Evolutionary conservation across 352 stramenopile species (phyloP), one percentile per base, ranked within the genome.

Genomic region (Pythium pectinolyticum): DNA sequence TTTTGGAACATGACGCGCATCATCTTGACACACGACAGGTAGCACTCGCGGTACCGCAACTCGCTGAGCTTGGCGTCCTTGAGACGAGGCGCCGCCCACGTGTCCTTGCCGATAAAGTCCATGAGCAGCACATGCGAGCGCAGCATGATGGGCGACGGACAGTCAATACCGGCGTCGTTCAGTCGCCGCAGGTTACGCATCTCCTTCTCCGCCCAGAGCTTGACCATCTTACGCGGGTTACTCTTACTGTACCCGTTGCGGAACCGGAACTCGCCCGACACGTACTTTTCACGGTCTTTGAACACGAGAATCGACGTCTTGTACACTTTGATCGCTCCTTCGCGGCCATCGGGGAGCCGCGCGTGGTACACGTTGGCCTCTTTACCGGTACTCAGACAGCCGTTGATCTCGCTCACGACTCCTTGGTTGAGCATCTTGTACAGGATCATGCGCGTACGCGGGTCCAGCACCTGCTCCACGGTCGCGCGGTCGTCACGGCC

Each of bases 291-390:
- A n/a, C 98, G 82, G 84, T 99, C 97, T 68, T 99, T 99, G 71
- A 99, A 99, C n/a, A 99, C 97, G 20, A 99, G 77, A 63, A 99
- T 94, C 43, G 83, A 89, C 8, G 84, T 92, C 75, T 92, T 93
- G 80, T 92, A 94, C 10, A 92, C 82, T 64, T 91, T 91, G 59
- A 93, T 88, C 24, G 86, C 86, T 11, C 79, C 82, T 32, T 99
- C 96, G 17, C 71, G 61, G 48, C 71, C 86, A 53, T 89, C 74
- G 8, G 74, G 68, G 11, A 94, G 69, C 10, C 80, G 71, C 43
- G 98, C 97, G 67, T 99, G 98, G 77, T 99, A 99, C 32, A 99
- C 97, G 83, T 99, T 99, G 34, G 98, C 98, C 78, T 99, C 98
- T 71, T 99, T 99, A 34, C 98, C 98, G 10, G 98, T 99, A 74